A percentile compares a stretch with the other conserved stretches of the same genome.
Evolutionary conservation across 2,329 filamentous ascomycete species (phyloP).

Genomic region (Sarocladium strictum): DNA sequence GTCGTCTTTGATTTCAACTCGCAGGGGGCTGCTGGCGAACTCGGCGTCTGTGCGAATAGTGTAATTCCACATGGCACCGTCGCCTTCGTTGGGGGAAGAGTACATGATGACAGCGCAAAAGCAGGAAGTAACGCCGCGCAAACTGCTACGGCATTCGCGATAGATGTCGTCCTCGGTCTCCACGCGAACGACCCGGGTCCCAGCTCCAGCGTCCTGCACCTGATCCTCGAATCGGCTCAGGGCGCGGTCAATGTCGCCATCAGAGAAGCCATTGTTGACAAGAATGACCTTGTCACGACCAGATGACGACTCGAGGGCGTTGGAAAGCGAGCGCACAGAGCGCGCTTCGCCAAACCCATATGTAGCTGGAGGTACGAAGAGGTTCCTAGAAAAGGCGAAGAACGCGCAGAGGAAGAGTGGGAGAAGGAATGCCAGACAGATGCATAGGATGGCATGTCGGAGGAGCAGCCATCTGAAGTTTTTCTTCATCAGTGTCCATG

Average conservation of each 20-base stretch:
- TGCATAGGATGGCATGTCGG: constrained; percentile 45
- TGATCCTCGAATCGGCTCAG: constrained; percentile 57
- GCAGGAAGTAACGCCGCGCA: constrained; percentile 64
- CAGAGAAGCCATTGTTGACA: constrained; percentile 65
- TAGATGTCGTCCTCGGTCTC: constrained; percentile 52
- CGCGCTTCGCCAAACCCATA: constrained; percentile 64
- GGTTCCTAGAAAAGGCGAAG: constrained; percentile 68
- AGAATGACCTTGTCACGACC: constrained; percentile 68
- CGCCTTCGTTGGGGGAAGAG: constrained; percentile 67
- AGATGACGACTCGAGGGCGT: constrained; percentile 54
- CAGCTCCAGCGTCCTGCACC: constrained; percentile 46
- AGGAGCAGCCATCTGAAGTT: constrained; percentile 53
- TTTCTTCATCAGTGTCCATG: constrained; percentile 55
- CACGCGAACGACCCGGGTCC: constrained; percentile 50
- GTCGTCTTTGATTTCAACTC: constrained; percentile 57
- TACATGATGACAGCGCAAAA: constrained; percentile 70
- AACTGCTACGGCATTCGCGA: constrained; percentile 54
- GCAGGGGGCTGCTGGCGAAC: constrained; percentile 48
- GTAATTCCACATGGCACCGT: constrained; percentile 72
- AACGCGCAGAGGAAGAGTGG: constrained; percentile 54
- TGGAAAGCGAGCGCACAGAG: constrained; percentile 56
- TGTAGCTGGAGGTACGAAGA: constrained; percentile 71
- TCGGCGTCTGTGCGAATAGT: constrained; percentile 71
- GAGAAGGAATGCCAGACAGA: constrained; percentile 52
- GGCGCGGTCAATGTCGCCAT: constrained; percentile 66